Base-by-base conservation (phyloP, 2,329 filamentous ascomycete genomes). In the Parastagonospora nodorum region DNA sequence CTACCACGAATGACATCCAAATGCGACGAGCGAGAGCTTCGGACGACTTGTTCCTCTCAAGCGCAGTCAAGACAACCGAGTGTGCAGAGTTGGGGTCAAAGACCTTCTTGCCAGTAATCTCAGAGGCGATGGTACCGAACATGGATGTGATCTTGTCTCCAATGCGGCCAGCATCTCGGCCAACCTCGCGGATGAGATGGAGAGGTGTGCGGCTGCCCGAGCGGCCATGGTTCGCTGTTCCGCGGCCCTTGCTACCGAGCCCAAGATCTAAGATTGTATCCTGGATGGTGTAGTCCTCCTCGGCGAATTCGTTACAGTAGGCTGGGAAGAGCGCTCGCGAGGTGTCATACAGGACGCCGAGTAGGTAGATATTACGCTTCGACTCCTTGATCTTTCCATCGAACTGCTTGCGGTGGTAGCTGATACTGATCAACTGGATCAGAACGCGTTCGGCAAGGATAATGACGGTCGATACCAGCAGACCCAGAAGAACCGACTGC, bases 1-100 rank as follows among this genome's bases (percentile, higher is more conserved):
- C 93, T 4, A 94, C 85, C 1, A 96, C 94, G 69, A 97, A 96
- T 1, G 92, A 97, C 90, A 97, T 96, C 94, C 94, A 97, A 56
- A 97, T 88, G 66, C 94, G 88, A 61, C 86, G 88, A n/a, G 90
- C 92, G 50, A 97, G 78, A n/a, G 94, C 94, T 72, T 97, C 92
- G 0, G 92, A 90, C 6, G 91, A 89, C 52, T 83, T 82, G 37
- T 84, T 86, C 76, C 91, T 93, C 74, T 97, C 92, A 29, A 97
- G 80, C 8, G 93, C 94, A 69, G 95, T 86, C 10, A 95, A 81
- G 5, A 97, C 91, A 42, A 97, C 85, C 0, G 91, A 94, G 71
- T 97, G 92, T 1, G 92, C 87, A 5, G 92, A 89, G 66, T 90
- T 93, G 11, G 91, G 88, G 74, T 97, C 96, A 78, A 97, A 96